Percentiles rank a stretch among this genome's conserved stretches.
Conservation (phyloP, 495 filamentous ascomycete species). For the Entonaema liquescens region DNA sequence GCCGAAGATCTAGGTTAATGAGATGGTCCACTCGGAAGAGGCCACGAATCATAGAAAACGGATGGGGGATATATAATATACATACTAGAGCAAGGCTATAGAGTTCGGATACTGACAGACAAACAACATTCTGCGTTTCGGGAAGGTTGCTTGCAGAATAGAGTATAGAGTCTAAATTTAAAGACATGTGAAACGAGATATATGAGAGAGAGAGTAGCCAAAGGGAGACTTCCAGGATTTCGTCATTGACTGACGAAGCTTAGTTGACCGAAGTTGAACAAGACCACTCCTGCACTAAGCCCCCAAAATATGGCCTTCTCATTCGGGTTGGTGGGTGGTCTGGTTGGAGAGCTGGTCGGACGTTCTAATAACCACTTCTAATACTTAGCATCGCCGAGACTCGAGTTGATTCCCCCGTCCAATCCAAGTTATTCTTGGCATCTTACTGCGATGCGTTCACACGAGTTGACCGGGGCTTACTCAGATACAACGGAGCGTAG, state of each 20-base stretch:
- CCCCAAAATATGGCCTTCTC: slow-evolving; percentile 31
- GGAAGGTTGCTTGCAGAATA: slow-evolving; percentile 18
- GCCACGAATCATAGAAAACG: slow-evolving; percentile 3
- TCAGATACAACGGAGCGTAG: slow-evolving; percentile 25
- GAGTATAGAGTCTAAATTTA: slow-evolving; percentile 25
- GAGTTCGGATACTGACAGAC: slow-evolving; percentile 26
- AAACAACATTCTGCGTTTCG: neutral
- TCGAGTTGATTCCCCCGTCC: slow-evolving; percentile 6
- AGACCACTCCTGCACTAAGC: slow-evolving; percentile 28
- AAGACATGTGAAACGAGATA: slow-evolving; percentile 33
- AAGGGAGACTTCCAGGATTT: slow-evolving; percentile 20
- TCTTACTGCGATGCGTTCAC: slow-evolving; percentile 38
- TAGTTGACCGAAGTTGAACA: slow-evolving; percentile 14
- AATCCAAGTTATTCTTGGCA: slow-evolving; percentile 34
- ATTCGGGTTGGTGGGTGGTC: slow-evolving; percentile 30
- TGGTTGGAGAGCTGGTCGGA: slow-evolving; percentile 18
- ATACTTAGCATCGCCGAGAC: slow-evolving; percentile 19
- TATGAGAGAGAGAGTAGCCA: slow-evolving; percentile 21
- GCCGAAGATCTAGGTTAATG: slow-evolving; percentile 37
- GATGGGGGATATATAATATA: slow-evolving; percentile 22
- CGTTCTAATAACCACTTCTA: slow-evolving; percentile 15
- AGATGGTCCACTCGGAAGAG: slow-evolving; percentile 1
- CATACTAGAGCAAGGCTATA: slow-evolving; percentile 17
- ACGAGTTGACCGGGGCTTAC: slow-evolving; percentile 32
- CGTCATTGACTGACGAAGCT: slow-evolving; percentile 31